Evolutionary conservation across 2,329 filamentous ascomycete genomes (phyloP), one percentile per base, ranked within the genome.

Genomic region (Cladosporium colombiae): DNA sequence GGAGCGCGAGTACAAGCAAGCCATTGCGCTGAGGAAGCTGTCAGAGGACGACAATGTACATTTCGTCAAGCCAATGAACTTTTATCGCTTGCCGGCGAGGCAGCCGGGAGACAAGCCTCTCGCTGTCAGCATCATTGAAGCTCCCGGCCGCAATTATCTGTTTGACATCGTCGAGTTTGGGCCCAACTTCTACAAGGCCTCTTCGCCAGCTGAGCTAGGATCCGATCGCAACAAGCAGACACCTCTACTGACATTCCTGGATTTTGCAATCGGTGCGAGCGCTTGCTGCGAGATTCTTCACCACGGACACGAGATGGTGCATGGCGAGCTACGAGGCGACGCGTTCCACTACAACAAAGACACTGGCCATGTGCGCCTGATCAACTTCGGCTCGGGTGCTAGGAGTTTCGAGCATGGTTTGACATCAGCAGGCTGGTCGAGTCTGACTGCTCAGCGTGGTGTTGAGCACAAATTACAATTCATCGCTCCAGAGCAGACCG

Each of bases 401-500:
- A 85, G 92, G 62, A 91, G 92, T 0, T 97, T 97, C 70, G 94
- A 97, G 77, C 92, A 97, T 78, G 92, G 93, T 5, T 82, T 98
- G 53, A 85, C 83, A 8, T 94, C 91, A 72, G 89, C 91, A 23
- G 93, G 93, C 37, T 98, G 94, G 94, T 91, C 90, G 13, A 86
- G 86, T 0, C 80, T 97, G 11, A 94, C 91, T 14, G 89, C 90
- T 67, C 91, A 97, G 76, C 80, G 93, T 8, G 93, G 93, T 2
- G 91, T 93, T 49, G 93, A 92, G 78, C 89, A 93, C 74, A 97
- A 96, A 78, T 82, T 98, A 23, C 88, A 93, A 61, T 97, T 92
- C 75, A 96, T 97, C 75, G 94, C 93, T 56, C 93, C 94, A 0
- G 94, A 98, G 75, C 94, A 97, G 81, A 97, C 94, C 2, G 94